A percentile compares a stretch with the other conserved stretches of the same genome.
Evolutionary conservation across 106 monocot species (phyloP).

Genomic region (Platanthera guangdongensis): DNA sequence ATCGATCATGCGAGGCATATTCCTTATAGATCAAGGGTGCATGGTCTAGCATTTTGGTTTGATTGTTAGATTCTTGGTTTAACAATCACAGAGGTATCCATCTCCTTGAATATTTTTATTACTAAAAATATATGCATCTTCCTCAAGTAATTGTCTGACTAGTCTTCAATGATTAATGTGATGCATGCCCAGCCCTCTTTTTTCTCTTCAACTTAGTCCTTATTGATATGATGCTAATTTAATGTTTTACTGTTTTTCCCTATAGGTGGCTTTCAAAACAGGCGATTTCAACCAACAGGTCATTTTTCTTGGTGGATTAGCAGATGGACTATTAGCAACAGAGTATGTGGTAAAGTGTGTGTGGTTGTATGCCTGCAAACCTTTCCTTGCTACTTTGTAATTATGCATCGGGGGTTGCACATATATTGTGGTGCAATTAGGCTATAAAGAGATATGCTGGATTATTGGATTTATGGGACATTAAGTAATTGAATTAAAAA

Average conservation of each 20-base stretch:
- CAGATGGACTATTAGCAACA: slow-evolving; percentile 89
- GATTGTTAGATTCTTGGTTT: background rate
- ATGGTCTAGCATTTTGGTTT: background rate
- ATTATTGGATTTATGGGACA: background rate
- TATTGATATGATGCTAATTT: slow-evolving; percentile 3
- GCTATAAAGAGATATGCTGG: background rate
- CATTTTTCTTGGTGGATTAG: slow-evolving; percentile 91
- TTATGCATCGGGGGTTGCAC: background rate
- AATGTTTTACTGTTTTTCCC: slow-evolving; percentile 7
- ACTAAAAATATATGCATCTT: background rate
- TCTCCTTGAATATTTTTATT: background rate
- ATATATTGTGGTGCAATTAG: background rate
- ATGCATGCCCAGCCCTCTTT: background rate
- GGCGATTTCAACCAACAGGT: slow-evolving; percentile 96
- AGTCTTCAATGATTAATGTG: background rate
- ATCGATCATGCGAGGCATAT: background rate
- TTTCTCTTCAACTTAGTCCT: background rate
- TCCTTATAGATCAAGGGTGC: background rate
- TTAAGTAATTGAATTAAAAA: background rate
- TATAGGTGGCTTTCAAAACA: slow-evolving; percentile 87
- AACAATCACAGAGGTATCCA: background rate
- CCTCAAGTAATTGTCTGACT: background rate
- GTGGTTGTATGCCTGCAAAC: background rate
- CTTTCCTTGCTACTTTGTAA: background rate
- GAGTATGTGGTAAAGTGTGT: slow-evolving; percentile 43